Evolutionary conservation across 2,329 filamentous ascomycete species (phyloP).

Genomic region (Fusarium chlamydosporum): DNA sequence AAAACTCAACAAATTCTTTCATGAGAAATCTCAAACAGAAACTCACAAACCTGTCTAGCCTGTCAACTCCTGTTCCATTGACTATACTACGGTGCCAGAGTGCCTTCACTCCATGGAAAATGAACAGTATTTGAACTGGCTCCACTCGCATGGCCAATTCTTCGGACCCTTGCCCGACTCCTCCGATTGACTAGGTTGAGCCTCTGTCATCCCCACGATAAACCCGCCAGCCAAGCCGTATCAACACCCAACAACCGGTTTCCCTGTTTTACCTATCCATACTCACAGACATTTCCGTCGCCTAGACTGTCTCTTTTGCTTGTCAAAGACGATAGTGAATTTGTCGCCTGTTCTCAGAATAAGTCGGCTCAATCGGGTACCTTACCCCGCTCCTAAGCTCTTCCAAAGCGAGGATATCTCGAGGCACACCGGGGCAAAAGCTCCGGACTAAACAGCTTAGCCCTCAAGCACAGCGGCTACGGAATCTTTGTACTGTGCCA

Average conservation of each 20-base stretch:
- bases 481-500: neutral
- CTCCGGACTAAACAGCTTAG: constrained; percentile 18
- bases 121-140: neutral
- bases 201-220: constrained; percentile 32
- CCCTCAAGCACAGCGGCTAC: neutral
- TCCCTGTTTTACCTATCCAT: constrained; percentile 31
- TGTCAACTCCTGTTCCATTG: neutral
- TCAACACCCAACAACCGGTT: constrained; percentile 10
- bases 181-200: constrained; percentile 1
- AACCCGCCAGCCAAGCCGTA: constrained; percentile 37
- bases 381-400: neutral
- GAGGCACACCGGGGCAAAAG: constrained; percentile 18
- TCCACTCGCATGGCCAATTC: neutral
- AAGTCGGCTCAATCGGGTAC: neutral
- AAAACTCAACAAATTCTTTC: neutral
- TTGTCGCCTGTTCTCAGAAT: neutral
- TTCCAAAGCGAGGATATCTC: neutral
- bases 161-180: constrained; percentile 32
- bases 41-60: neutral
- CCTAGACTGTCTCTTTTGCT: neutral
- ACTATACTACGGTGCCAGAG: neutral
- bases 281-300: constrained; percentile 18
- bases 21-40: neutral
- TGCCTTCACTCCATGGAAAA: neutral
- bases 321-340: neutral